Evolutionary conservation across 768 basidiomycete genomes (phyloP).

Genomic region (Termitomyces sp.): DNA sequence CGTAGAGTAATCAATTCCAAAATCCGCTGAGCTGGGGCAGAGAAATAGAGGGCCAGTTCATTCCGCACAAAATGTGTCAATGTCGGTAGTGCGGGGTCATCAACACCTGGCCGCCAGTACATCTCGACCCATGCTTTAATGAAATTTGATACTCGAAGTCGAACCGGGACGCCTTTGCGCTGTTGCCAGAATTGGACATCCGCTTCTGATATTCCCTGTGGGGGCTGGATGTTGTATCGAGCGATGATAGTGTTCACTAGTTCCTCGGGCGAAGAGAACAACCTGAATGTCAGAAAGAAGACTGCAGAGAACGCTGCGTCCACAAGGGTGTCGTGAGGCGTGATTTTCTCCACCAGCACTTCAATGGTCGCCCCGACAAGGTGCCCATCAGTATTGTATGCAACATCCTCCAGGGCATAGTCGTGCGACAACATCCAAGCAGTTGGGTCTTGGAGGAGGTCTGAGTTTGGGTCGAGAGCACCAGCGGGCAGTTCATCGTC

Average conservation of each 20-base stretch:
- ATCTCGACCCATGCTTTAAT: conserved; percentile 92
- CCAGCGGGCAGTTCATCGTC: conserved; percentile 49
- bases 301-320: conserved; percentile 84
- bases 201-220: conserved; percentile 50
- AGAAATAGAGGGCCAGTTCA: conserved; percentile 59
- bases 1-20: conserved; percentile 63
- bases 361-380: conserved; percentile 88
- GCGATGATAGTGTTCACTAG: conserved; percentile 74
- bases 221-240: conserved; percentile 80
- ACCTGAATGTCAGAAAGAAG: conserved; percentile 94
- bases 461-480: conserved; percentile 41
- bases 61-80: conserved; percentile 61
- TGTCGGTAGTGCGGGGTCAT: conserved; percentile 58
- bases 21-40: conserved; percentile 69
- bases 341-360: conserved; percentile 95
- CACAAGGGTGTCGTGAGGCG: conserved; percentile 88
- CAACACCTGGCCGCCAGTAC: conserved; percentile 80
- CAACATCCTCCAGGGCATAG: conserved; percentile 78
- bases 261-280: conserved; percentile 78
- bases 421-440: conserved; percentile 69
- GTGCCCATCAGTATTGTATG: conserved; percentile 86
- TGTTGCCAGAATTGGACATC: conserved; percentile 79
- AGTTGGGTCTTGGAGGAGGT: conserved; percentile 38
- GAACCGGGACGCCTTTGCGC: conserved; percentile 84
- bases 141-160: conserved; percentile 87